phyloP scores from a whole-genome alignment of 495 filamentous ascomycete species.

The Daldinia caldariorum region DNA sequence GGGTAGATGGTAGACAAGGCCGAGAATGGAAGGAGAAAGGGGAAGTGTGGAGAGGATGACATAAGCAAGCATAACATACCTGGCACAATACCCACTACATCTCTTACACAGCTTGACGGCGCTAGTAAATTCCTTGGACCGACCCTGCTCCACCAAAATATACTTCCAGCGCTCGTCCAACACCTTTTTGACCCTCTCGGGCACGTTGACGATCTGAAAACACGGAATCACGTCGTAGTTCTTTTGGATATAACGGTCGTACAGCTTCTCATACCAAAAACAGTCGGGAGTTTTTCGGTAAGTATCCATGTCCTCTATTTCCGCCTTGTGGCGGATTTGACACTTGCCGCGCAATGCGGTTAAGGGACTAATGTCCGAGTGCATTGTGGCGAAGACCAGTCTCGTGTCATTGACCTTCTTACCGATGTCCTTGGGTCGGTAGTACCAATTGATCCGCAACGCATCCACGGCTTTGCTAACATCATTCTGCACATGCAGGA shows the following conservation, averaged over 20 bases:
- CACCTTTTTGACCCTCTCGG: constrained; percentile 90
- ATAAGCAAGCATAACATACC: constrained; percentile 65
- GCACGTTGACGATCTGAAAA: constrained; percentile 93
- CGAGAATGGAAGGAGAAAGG: neutral
- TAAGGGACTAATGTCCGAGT: constrained; percentile 94
- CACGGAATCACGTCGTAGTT: constrained; percentile 97
- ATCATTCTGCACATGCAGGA: constrained; percentile 82
- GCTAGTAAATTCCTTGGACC: constrained; percentile 93
- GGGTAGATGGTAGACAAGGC: neutral
- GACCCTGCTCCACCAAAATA: constrained; percentile 89
- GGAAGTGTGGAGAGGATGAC: constrained; percentile 32
- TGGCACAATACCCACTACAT: constrained; percentile 88
- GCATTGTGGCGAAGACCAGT: constrained; percentile 94
- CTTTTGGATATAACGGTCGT: constrained; percentile 97
- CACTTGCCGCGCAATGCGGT: constrained; percentile 93
- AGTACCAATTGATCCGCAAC: constrained; percentile 97
- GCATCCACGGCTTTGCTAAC: constrained; percentile 78
- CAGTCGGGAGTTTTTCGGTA: constrained; percentile 84
- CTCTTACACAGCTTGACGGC: constrained; percentile 96
- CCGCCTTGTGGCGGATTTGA: constrained; percentile 82
- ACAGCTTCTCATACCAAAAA: constrained; percentile 98
- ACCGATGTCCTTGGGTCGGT: constrained; percentile 93
- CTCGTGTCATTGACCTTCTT: constrained; percentile 89
- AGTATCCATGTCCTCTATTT: constrained; percentile 82
- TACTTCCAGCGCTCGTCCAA: constrained; percentile 95